These are phyloP conservation scores for Microbotryum violaceum DNA, from an alignment of 1,284 basidiomycete species.

Conservation along the genomic window DNA sequence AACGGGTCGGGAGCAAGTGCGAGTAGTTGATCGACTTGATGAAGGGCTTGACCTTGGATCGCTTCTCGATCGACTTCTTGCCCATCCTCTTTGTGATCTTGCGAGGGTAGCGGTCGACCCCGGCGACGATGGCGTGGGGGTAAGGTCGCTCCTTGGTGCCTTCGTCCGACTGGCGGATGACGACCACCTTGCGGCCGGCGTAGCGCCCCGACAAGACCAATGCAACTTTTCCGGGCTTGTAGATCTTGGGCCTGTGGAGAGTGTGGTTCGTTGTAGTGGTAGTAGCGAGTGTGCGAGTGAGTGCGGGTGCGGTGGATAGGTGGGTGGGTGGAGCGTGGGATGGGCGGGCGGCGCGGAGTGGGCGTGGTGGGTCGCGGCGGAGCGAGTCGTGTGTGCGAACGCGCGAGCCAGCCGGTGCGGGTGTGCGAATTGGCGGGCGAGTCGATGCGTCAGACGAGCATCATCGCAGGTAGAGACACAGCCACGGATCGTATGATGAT, in stretches of 20 bases:
- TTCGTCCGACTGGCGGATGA: constrained; percentile 80
- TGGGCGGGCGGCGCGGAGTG: no score
- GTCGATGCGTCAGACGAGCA: no score
- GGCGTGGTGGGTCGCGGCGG: no score
- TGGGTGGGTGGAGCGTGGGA: no score
- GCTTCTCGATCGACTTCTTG: constrained; percentile 78
- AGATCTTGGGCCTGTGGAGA: constrained; percentile 46
- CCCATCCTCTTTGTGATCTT: constrained; percentile 96
- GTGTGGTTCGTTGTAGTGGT: no score
- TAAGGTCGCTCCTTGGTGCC: constrained; percentile 63
- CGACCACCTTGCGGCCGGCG: constrained; percentile 86
- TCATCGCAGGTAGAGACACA: no score
- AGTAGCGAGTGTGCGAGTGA: no score
- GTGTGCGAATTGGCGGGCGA: no score
- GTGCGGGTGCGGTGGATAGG: no score
- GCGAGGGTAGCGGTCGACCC: constrained; percentile 89
- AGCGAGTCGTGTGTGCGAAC: no score
- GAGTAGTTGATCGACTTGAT: constrained; percentile 78
- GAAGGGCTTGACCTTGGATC: constrained; percentile 89
- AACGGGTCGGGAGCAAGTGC: constrained; percentile 94
- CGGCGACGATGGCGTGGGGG: constrained; percentile 92
- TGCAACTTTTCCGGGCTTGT: constrained; percentile 93
- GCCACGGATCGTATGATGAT: no score
- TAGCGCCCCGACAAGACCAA: constrained; percentile 95
- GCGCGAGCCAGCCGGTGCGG: no score